Conservation (phyloP, 306 rosid genomes). For the Trifolium repens region DNA sequence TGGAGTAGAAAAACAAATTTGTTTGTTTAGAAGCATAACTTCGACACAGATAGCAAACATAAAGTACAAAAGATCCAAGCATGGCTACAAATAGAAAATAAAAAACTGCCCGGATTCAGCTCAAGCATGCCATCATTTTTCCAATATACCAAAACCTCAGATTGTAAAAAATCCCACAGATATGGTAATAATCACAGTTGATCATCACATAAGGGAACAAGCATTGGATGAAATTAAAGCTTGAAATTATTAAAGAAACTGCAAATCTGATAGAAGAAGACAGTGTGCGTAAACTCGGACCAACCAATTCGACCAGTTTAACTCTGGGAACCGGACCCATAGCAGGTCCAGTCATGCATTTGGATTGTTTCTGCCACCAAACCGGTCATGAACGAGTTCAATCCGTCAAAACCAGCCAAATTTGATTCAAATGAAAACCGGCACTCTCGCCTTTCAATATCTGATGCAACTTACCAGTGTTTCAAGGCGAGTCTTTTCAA, state of each 20-base stretch:
- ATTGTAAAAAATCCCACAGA: slow-evolving; percentile 3
- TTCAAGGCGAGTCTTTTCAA: not conserved
- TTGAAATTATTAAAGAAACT: slow-evolving; percentile 17
- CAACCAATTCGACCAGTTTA: not conserved
- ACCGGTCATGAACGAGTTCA: not conserved
- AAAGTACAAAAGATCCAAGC: slow-evolving; percentile 35
- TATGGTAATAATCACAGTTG: slow-evolving; percentile 6
- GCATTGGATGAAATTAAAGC: slow-evolving; percentile 1
- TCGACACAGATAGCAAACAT: slow-evolving; percentile 27
- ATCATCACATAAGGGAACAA: slow-evolving; percentile 24
- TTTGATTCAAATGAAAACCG: not conserved
- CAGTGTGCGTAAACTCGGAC: not conserved
- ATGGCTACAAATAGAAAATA: not conserved
- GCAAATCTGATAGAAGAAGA: not conserved
- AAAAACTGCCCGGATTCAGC: not conserved
- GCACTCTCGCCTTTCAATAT: not conserved
- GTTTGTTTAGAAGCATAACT: slow-evolving; percentile 30
- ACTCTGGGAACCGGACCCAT: not conserved
- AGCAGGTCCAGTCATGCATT: not conserved
- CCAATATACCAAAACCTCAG: slow-evolving; percentile 3
- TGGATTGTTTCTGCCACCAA: not conserved
- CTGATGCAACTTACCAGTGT: not conserved
- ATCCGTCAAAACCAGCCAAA: not conserved
- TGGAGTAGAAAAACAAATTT: slow-evolving; percentile 17
- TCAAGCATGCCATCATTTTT: not conserved